A percentile compares a stretch with the other conserved stretches of the same genome.
Evolutionary conservation across 768 basidiomycete species (phyloP).

Genomic region (Phanerodontia chrysosporium): DNA sequence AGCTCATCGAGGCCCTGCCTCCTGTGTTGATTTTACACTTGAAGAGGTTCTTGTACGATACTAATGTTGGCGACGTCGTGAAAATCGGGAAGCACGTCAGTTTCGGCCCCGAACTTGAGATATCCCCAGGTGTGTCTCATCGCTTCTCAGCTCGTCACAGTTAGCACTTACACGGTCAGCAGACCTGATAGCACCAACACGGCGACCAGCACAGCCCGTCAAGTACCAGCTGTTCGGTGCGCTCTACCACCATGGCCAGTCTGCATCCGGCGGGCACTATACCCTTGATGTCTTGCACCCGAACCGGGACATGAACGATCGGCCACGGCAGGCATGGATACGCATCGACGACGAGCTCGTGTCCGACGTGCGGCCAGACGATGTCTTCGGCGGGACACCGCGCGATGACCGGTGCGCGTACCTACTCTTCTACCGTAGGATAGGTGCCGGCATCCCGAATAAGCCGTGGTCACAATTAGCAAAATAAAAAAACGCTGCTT

Average conservation of each 20-base stretch:
- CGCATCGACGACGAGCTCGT: conserved; percentile 92
- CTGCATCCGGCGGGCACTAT: conserved; percentile 92
- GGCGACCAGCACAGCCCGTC: conserved; percentile 39
- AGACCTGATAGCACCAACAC: conserved; percentile 61
- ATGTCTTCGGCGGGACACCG: conserved; percentile 58
- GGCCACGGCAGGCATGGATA: conserved; percentile 72
- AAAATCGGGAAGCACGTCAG: conserved; percentile 82
- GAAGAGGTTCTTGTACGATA: conserved; percentile 89
- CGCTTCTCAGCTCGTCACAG: no score
- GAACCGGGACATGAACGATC: conserved; percentile 43
- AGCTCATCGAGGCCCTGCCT: conserved; percentile 79
- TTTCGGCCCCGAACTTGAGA: conserved; percentile 74
- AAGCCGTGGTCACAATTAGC: conserved; percentile 7
- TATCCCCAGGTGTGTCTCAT: conserved; percentile 64
- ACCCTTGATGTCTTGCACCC: conserved; percentile 87
- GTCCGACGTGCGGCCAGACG: conserved; percentile 64
- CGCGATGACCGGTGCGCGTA: conserved; percentile 76
- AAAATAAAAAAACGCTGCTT: conserved; percentile 4
- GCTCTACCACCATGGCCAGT: conserved; percentile 89
- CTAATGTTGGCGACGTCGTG: conserved; percentile 66
- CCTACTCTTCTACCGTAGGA: conserved; percentile 76
- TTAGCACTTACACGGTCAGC: no score
- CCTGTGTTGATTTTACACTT: conserved; percentile 83
- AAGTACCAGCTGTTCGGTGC: conserved; percentile 85
- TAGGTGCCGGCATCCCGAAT: conserved; percentile 30